Evolutionary conservation across 306 rosid species (phyloP).

Genomic region (Sechiopsis laciniata): DNA sequence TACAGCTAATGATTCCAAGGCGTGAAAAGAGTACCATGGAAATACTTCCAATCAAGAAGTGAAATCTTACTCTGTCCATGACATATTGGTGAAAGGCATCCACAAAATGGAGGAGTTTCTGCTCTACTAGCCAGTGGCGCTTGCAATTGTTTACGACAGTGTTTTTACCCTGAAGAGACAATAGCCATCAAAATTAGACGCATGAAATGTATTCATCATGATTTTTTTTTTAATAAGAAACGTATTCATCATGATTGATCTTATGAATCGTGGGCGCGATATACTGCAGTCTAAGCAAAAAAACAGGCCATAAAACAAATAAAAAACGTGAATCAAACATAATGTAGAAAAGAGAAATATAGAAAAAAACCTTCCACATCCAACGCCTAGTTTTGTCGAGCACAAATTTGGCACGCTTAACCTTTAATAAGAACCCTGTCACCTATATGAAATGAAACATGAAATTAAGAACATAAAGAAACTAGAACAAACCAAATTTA

Average conservation of each 20-base stretch:
- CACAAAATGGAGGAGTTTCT: slow-evolving; percentile 96
- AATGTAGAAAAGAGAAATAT: slow-evolving; percentile 4
- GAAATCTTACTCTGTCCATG: slow-evolving; percentile 72
- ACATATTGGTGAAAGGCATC: slow-evolving; percentile 99
- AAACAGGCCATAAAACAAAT: neutral
- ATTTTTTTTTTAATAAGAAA: no score
- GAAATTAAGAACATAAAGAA: neutral
- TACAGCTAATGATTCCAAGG: neutral
- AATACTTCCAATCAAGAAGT: neutral
- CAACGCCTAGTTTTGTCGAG: slow-evolving; percentile 94
- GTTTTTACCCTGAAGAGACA: slow-evolving; percentile 54
- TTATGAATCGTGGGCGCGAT: neutral
- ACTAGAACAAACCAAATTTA: slow-evolving; percentile 14
- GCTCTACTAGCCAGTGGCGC: slow-evolving; percentile 88
- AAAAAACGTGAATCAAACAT: neutral
- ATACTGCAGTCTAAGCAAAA: neutral
- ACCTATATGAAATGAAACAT: slow-evolving; percentile 42
- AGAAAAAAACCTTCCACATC: slow-evolving; percentile 82
- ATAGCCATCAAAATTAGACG: neutral
- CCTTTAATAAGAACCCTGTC: slow-evolving; percentile 87
- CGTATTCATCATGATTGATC: slow-evolving; percentile 17
- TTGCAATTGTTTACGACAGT: slow-evolving; percentile 47
- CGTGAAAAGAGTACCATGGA: neutral
- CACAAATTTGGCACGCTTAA: slow-evolving; percentile 87
- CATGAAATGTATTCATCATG: slow-evolving; percentile 5